Percentiles rank a stretch among this genome's conserved stretches.
These are phyloP conservation scores for Polyrhizophydium stewartii DNA, from an alignment of 371 early-diverging fungal genomes.

Conservation along the genomic window DNA sequence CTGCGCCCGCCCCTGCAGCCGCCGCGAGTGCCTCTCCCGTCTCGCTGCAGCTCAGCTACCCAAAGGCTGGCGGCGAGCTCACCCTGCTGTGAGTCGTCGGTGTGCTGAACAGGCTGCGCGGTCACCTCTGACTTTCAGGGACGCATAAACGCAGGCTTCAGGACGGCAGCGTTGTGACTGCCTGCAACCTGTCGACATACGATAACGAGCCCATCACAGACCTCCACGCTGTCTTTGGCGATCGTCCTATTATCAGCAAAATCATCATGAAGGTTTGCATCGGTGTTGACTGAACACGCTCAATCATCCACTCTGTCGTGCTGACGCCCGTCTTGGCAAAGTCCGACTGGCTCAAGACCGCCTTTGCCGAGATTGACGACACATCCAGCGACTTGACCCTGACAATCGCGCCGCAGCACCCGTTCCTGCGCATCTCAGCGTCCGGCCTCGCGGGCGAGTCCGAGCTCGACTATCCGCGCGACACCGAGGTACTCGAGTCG, in stretches of 20 bases:
- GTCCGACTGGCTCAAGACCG: slow-evolving; percentile 46
- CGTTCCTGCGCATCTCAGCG: slow-evolving; percentile 40
- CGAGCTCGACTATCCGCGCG: slow-evolving; percentile 46
- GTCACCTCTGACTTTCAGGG: background rate
- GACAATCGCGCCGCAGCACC: slow-evolving; percentile 30
- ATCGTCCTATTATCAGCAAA: slow-evolving; percentile 26
- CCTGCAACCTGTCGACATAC: slow-evolving; percentile 40
- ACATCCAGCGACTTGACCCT: slow-evolving; percentile 38
- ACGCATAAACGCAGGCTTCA: slow-evolving; percentile 23
- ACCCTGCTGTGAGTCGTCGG: background rate
- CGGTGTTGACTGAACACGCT: background rate
- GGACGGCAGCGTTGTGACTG: slow-evolving; percentile 40
- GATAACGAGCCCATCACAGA: slow-evolving; percentile 31
- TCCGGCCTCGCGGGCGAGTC: slow-evolving; percentile 40
- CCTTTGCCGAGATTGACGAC: slow-evolving; percentile 42
- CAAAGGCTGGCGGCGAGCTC: background rate
- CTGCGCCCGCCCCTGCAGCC: background rate
- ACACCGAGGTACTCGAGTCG: slow-evolving; percentile 40
- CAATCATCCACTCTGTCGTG: background rate
- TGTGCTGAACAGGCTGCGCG: background rate
- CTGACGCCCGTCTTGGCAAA: background rate
- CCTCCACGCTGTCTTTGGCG: slow-evolving; percentile 24
- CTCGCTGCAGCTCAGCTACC: background rate
- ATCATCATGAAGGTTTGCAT: slow-evolving; percentile 31
- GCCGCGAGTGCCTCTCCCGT: background rate